Conservation (phyloP, 768 basidiomycete species). For the Mycena belliarum region DNA sequence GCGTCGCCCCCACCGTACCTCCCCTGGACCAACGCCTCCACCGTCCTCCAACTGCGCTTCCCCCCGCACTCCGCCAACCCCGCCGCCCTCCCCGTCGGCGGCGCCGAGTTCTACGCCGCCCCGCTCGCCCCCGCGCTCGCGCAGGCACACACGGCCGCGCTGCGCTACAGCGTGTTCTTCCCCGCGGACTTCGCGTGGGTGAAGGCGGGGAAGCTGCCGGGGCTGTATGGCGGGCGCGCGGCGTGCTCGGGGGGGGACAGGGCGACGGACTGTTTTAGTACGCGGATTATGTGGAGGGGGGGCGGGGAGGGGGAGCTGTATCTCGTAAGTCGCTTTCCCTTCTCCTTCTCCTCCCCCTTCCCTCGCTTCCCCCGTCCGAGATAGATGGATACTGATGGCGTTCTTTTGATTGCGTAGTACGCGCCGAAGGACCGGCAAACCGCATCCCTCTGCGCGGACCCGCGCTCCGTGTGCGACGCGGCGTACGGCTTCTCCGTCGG, state of each 20-base stretch:
- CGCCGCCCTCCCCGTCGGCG: conserved; percentile 59
- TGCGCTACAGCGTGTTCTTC: conserved; percentile 78
- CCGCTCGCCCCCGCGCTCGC: conserved; percentile 48
- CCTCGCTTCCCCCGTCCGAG: neutral
- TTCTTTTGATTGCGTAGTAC: conserved; percentile 54
- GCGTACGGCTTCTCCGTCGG: conserved; percentile 76
- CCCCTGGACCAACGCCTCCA: conserved; percentile 32
- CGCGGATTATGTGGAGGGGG: conserved; percentile 80
- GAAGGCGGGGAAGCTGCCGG: conserved; percentile 82
- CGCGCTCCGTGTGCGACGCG: conserved; percentile 61
- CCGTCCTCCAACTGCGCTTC: conserved; percentile 65
- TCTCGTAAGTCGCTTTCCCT: conserved; percentile 46
- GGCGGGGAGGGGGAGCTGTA: conserved; percentile 76
- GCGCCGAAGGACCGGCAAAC: conserved; percentile 75
- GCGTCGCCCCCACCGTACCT: neutral
- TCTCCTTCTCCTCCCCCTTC: no score
- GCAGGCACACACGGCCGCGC: conserved; percentile 48
- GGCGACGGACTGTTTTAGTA: conserved; percentile 80
- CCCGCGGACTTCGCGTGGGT: conserved; percentile 76
- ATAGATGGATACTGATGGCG: neutral
- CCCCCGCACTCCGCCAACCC: conserved; percentile 74
- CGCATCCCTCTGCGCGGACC: conserved; percentile 54
- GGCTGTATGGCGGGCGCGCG: conserved; percentile 68
- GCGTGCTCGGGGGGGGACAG: conserved; percentile 74
- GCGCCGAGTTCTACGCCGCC: conserved; percentile 65